Evolutionary conservation across 495 filamentous ascomycete species (phyloP), one percentile per base, ranked within the genome.

Genomic region (Hyaloscypha variabilis): DNA sequence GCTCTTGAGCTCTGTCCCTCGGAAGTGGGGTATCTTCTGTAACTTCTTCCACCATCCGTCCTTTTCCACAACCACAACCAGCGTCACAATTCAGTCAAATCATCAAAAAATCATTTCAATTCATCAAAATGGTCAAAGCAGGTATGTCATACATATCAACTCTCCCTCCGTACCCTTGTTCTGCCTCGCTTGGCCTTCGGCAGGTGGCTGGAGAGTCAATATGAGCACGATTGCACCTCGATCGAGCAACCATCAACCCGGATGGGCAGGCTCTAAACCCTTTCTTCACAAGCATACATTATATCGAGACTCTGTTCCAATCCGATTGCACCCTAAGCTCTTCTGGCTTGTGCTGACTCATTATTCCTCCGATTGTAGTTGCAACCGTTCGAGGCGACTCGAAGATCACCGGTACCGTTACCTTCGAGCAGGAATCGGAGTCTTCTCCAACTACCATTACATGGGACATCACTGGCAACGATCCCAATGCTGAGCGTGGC

Each of bases 361-460:
- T 3, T 59, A 34, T 10, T 28, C 34, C 39, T 36, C 17, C 55
- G 30, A n/a, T 39, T 59, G 23, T 73, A 99, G 95, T 99, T 79
- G 92, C 91, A 81, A 91, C 96, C 77, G 79, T 99, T 82, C 94
- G 95, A 79, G 95, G 95, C 83, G 96, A 97, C 85, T 92, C 94
- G 76, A 94, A 90, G 82, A 83, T 99, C 81, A 77, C 84, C 69
- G 95, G 95, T 74, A 94, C 90, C 76, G 90, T 99, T 75, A 93
- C 88, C 83, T 97, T 99, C 79, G 92, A 96, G 83, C 95, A 98
- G 83, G 82, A 83, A 64, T 85, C 82, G 79, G 95, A 97, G 85
- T 85, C 78, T 73, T 75, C 83, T 72, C 85, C 88, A 63, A 98
- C 95, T 73, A 96, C 85, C 77, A 84, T 98, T 80, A 85, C 89